Evolutionary conservation across 192 early-diverging fungal genomes (phyloP).

Genomic region (Rhizophagus clarus): DNA sequence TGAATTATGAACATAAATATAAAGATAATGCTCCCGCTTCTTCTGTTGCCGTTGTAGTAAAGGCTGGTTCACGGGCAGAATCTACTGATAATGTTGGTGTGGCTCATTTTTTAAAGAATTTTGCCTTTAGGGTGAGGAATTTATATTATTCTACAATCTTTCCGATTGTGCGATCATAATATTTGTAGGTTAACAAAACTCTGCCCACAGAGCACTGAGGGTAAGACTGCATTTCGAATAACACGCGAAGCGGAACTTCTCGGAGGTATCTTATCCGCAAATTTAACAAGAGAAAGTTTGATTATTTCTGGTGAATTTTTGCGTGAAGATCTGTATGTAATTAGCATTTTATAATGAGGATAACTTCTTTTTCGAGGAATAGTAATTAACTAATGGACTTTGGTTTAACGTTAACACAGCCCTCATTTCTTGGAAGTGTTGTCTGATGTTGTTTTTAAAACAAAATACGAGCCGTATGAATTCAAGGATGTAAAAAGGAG

Average conservation of each 20-base stretch:
- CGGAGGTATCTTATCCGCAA: conserved; percentile 81
- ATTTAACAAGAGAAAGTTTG: conserved; percentile 82
- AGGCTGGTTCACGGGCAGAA: conserved; percentile 87
- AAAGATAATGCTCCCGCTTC: conserved; percentile 71
- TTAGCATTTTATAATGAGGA: background rate
- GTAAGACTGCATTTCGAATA: conserved; percentile 82
- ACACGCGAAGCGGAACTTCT: conserved; percentile 90
- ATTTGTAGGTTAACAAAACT: background rate
- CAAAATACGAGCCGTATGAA: conserved; percentile 84
- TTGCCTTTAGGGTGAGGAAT: conserved; percentile 76
- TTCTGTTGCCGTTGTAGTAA: conserved; percentile 82
- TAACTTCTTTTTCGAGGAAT: background rate
- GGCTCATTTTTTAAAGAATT: conserved; percentile 90
- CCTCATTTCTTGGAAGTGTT: conserved; percentile 84
- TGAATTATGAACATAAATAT: background rate
- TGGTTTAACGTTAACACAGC: conserved; percentile 27
- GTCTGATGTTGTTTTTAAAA: conserved; percentile 74
- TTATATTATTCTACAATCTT: background rate
- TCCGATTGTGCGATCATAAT: background rate
- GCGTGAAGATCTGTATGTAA: conserved; percentile 79
- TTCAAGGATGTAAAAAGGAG: conserved; percentile 69
- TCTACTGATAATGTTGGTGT: conserved; percentile 72
- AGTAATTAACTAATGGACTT: background rate
- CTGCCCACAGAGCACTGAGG: conserved; percentile 68
- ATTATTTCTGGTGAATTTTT: conserved; percentile 90